Conservation (phyloP, 2,329 filamentous ascomycete genomes). For the Fusarium verticillioides region DNA sequence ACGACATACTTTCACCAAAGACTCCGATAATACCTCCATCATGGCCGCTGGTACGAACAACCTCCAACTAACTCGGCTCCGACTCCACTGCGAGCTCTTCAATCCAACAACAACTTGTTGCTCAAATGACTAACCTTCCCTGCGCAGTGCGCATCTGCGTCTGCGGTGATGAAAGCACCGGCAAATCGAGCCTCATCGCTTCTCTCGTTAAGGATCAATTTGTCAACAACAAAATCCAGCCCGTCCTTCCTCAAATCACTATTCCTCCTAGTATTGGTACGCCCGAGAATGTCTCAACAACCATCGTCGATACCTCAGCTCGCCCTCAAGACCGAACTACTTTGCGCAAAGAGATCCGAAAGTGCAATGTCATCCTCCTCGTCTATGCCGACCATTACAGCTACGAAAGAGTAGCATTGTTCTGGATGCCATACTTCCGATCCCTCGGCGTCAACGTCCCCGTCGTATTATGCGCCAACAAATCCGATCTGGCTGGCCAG, state of each 20-base stretch:
- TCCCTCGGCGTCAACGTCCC: constrained; percentile 98
- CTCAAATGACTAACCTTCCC: constrained; percentile 31
- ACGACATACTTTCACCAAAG: constrained; percentile 31
- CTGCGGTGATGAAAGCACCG: constrained; percentile 95
- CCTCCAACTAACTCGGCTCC: constrained; percentile 1
- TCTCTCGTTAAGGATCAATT: constrained; percentile 98
- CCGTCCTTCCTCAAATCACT: constrained; percentile 93
- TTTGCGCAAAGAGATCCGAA: constrained; percentile 92
- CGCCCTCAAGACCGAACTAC: constrained; percentile 92
- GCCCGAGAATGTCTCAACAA: constrained; percentile 96
- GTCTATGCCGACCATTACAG: constrained; percentile 99
- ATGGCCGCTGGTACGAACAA: constrained; percentile 43
- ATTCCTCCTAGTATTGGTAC: constrained; percentile 93
- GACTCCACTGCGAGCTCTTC: not conserved
- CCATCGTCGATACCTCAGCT: constrained; percentile 96
- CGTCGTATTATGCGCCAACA: constrained; percentile 96
- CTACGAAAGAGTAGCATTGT: constrained; percentile 95
- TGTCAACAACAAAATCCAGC: constrained; percentile 93
- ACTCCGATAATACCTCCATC: constrained; percentile 33
- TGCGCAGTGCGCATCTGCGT: constrained; percentile 85
- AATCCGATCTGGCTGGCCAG: constrained; percentile 85
- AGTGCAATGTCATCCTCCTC: constrained; percentile 95
- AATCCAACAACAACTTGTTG: not conserved
- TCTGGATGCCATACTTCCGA: constrained; percentile 98
- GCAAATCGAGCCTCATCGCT: constrained; percentile 92